Evolutionary conservation across 306 rosid species (phyloP), one percentile per base, ranked within the genome.

Genomic region (Gastrolobium bilobum): DNA sequence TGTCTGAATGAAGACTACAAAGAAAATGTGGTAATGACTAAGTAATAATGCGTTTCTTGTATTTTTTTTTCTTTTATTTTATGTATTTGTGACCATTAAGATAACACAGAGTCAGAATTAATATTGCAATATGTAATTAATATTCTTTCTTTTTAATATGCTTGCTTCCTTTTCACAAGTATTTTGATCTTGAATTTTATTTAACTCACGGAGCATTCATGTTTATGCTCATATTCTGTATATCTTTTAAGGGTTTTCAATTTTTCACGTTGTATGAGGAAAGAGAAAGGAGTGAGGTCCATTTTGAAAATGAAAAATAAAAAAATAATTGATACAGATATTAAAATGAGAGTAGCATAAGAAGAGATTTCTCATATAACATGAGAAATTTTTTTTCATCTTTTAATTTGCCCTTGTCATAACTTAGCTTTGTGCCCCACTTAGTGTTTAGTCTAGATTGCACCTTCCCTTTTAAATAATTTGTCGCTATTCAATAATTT

Each of bases 371-470:
- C 26, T 20, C 26, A n/a, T n/a, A n/a, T n/a, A n/a, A n/a, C n/a
- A n/a, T n/a, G n/a, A n/a, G n/a, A n/a, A n/a, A n/a, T n/a, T n/a
- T n/a, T 20, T 20, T 20, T 20, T 20, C 26, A 20, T 20, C 26
- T 20, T 20, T 2, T 43, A 10, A 15, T 30, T 35, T 75, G 14
- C 20, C 39, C 20, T 33, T 59, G 48, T 58, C 5, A 8, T 1
- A 20, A 20, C 10, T 57, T 38, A 9, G 13, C 51, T 29, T 30
- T 11, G 15, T 42, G 78, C 6, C 68, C 58, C 46, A 59, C 51
- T 35, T 61, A 3, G 59, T 14, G 58, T 7, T 61, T 59, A 59
- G 26, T 61, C 70, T 44, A 59, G 29, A 46, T 74, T 37, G 39
- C 29, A 30, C 34, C 54, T 31, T 42, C 6, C 66, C 1, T 54